Percentiles rank a stretch among this genome's conserved stretches.
Evolutionary conservation across 2,329 filamentous ascomycete species (phyloP).

Genomic region (Endoconidiophora laricicola): DNA sequence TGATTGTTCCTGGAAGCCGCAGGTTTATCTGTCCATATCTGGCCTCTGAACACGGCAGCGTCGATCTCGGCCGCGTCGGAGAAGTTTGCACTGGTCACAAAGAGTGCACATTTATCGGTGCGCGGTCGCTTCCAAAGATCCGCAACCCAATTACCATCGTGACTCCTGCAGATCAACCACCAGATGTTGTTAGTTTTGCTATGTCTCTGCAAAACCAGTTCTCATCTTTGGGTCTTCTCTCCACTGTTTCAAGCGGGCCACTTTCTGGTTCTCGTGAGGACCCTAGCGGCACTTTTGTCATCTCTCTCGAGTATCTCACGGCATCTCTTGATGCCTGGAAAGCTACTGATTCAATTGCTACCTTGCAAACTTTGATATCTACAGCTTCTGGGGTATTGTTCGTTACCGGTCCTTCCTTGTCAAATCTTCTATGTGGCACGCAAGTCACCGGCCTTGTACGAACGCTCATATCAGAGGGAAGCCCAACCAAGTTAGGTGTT

Average conservation of each 20-base stretch:
- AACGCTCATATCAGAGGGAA: conserved; percentile 33
- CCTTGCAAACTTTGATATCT: conserved; percentile 25
- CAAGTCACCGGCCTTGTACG: conserved; percentile 30
- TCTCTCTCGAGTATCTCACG: conserved; percentile 8
- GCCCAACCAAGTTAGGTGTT: conserved; percentile 17
- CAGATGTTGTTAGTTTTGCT: background rate
- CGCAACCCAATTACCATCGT: conserved; percentile 2
- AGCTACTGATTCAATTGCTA: conserved; percentile 20
- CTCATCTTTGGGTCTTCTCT: background rate
- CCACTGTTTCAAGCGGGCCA: background rate
- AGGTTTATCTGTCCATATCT: background rate
- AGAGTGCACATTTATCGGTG: conserved; percentile 1
- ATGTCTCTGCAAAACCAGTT: background rate
- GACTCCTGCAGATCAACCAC: background rate
- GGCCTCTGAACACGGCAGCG: background rate
- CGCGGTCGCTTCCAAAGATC: background rate
- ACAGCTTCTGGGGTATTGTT: conserved; percentile 28
- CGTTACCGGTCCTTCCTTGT: conserved; percentile 26
- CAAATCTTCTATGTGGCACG: conserved; percentile 21
- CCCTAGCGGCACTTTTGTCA: background rate
- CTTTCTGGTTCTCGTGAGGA: background rate
- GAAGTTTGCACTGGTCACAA: background rate
- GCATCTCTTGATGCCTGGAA: background rate
- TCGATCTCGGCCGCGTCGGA: background rate
- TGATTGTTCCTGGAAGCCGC: conserved; percentile 1